Evolutionary conservation across 2,329 filamentous ascomycete genomes (phyloP), one percentile per base, ranked within the genome.

Genomic region (Apiospora arundinis): DNA sequence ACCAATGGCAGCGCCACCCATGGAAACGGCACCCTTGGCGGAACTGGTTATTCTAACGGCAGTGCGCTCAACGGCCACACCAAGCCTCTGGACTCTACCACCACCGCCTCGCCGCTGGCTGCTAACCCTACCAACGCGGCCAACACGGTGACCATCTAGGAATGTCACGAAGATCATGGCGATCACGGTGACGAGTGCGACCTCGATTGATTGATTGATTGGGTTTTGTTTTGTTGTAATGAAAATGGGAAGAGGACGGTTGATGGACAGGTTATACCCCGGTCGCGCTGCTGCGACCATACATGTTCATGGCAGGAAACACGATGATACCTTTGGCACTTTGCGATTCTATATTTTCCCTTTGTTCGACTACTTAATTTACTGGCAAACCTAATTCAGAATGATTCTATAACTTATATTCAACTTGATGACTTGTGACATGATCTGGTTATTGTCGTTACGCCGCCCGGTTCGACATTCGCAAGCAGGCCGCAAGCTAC

Each of bases 281-380:
- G 46, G 48, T 69, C 60, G 70, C 23, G 40, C 12, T n/a, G 16
- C 11, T n/a, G 16, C 11, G 67, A 44, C 44, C 44, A 40, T 56
- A 25, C 66, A 56, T 37, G 67, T 46, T 44, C 42, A 69, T 28
- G 46, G 42, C 56, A 40, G 56, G 56, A 63, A 69, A 69, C 63
- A 68, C 18, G 60, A 69, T 52, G 67, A 71, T 71, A 69, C 67
- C 70, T 71, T 45, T 67, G 65, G 48, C 44, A n/a, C 9, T 48
- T 71, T 63, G 56, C 28, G 28, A 32, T 28, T 18, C 6, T 32
- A 32, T 46, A 45, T 32, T 52, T 68, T 49, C 42, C 32, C 42
- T 28, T 69, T 69, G 67, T 65, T 42, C 42, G 56, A 25, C 8
- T 23, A 46, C 65, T 40, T 63, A 63, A 63, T 63, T 63, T 18